Evolutionary conservation across 2,329 filamentous ascomycete species (phyloP), one percentile per base, ranked within the genome.

Genomic region (Drechslera avenae): DNA sequence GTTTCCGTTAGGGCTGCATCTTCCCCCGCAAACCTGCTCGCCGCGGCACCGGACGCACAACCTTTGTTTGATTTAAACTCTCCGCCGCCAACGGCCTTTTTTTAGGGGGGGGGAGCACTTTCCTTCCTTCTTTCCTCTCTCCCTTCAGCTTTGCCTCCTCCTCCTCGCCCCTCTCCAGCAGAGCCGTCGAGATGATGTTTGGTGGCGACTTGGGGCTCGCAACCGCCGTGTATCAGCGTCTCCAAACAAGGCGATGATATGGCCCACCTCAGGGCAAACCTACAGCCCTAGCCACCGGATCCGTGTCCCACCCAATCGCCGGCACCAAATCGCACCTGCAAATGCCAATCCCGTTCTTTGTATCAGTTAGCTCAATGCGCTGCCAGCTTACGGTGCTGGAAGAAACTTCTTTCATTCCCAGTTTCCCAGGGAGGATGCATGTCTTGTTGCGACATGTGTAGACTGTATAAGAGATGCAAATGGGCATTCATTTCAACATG

Each of bases 1-100:
- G 60, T 56, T 57, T 53, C 59, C 57, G 56, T 51, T 57, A 54
- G 55, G 55, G 60, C 62, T 62, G 58, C 56, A 54, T 59, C 55
- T 51, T n/a, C n/a, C 58, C 58, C 59, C 54, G 52, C 55, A 59
- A 62, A 52, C 53, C 49, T 39, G 21, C 39, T 36, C 39, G 39
- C 40, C 31, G 18, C 42, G n/a, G 32, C 19, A 17, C 33, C 37
- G 13, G 13, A 34, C 16, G 35, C 40, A 35, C 30, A n/a, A 46
- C 42, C 14, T 17, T 42, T 13, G 32, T 23, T 23, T 31, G 14
- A 31, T 17, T 35, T 3, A 10, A 28, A 33, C 44, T 43, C 30
- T 40, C 35, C 17, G 9, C n/a, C 4, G 19, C 19, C 26, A 28
- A 28, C 26, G 7, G 26, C 10, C 26, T 13, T 28, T n/a, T n/a